Evolutionary conservation across 2,329 filamentous ascomycete genomes (phyloP).

Genomic region (Kalmusia sp.): DNA sequence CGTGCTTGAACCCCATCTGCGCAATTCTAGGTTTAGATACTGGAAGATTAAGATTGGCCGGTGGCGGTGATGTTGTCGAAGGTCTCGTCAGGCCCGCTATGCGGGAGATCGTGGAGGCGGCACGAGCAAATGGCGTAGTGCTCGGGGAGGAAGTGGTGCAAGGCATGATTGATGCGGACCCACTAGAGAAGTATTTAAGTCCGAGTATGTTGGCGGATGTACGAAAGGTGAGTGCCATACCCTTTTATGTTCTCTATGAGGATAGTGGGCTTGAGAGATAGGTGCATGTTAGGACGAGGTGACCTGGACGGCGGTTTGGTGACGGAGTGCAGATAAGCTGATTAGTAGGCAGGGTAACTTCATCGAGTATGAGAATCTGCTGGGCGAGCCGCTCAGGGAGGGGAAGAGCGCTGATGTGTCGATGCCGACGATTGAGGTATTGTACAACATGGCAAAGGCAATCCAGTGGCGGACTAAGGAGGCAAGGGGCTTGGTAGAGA

Average conservation of each 20-base stretch:
- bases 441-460: conserved; percentile 58
- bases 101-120: conserved; percentile 57
- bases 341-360: conserved; percentile 57
- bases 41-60: conserved; percentile 56
- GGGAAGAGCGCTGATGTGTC: conserved; percentile 56
- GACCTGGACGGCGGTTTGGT: too few species aligned
- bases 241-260: background rate
- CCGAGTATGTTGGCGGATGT: conserved; percentile 65
- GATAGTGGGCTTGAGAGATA: background rate
- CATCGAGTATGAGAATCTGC: conserved; percentile 63
- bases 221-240: conserved; percentile 48
- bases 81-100: conserved; percentile 61
- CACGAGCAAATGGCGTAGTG: conserved; percentile 52
- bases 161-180: conserved; percentile 57
- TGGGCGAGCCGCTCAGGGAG: conserved; percentile 64
- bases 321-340: background rate
- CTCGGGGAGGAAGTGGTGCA: conserved; percentile 55
- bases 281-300: background rate
- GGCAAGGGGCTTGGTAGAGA: conserved; percentile 47
- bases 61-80: conserved; percentile 52
- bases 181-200: conserved; percentile 56
- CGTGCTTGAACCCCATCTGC: conserved; percentile 61
- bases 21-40: conserved; percentile 61
- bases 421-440: conserved; percentile 57
- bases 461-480: conserved; percentile 60